Percentiles rank a stretch among this genome's conserved stretches.
Evolutionary conservation across 1,284 basidiomycete genomes (phyloP).

Genomic region (Naganishia cerealis): DNA sequence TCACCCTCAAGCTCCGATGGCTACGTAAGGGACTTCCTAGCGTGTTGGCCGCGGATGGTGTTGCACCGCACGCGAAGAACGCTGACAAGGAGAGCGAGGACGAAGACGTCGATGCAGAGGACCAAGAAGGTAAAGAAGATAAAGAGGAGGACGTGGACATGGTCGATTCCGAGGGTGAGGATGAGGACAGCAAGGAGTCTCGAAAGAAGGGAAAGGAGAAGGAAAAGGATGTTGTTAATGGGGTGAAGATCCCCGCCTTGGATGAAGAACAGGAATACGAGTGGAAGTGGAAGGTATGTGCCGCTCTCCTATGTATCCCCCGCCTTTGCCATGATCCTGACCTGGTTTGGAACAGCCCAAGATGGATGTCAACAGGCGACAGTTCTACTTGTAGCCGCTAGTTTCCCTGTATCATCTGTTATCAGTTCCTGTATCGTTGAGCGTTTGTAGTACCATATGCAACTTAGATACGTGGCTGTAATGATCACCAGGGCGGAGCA

Average conservation of each 20-base stretch:
- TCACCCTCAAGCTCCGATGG: conserved; percentile 90
- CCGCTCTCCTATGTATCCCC: neutral
- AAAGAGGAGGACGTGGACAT: conserved; percentile 39
- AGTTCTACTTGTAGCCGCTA: conserved; percentile 52
- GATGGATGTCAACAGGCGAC: conserved; percentile 55
- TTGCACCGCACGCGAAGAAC: conserved; percentile 58
- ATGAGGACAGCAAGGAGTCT: conserved; percentile 17
- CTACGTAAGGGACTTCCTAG: conserved; percentile 84
- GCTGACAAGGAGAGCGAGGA: conserved; percentile 58
- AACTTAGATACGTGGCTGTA: too few relatives aligned
- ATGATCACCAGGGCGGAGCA: too few relatives aligned
- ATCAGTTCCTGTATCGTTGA: too few relatives aligned
- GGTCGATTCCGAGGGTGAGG: conserved; percentile 24
- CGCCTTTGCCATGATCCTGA: conserved; percentile 1
- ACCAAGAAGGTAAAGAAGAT: conserved; percentile 34
- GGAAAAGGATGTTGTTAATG: conserved; percentile 49
- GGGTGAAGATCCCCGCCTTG: conserved; percentile 49
- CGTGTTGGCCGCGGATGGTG: conserved; percentile 57
- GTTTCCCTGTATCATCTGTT: neutral
- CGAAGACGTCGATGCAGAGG: conserved; percentile 43
- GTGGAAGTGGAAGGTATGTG: conserved; percentile 56
- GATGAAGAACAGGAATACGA: conserved; percentile 56
- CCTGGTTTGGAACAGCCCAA: conserved; percentile 47
- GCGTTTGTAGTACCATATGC: too few relatives aligned
- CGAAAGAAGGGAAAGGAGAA: conserved; percentile 43